Evolutionary conservation across 768 basidiomycete species (phyloP).

Genomic region (Galerina marginata): DNA sequence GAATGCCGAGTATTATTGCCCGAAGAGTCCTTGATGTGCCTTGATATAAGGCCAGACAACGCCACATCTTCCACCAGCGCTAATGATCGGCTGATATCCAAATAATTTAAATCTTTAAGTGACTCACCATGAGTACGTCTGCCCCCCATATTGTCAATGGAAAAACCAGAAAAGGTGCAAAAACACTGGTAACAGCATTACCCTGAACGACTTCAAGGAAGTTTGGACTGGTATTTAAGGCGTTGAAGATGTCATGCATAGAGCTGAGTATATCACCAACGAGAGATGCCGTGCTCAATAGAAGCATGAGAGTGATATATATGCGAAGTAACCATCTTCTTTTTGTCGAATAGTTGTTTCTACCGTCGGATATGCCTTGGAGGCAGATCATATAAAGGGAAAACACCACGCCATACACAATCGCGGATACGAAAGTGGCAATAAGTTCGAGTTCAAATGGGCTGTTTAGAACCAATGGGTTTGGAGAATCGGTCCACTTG

Average conservation of each 20-base stretch:
- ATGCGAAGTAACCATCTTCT: neutral
- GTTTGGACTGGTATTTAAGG: neutral
- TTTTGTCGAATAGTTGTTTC: neutral
- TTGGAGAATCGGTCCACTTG: too few species aligned
- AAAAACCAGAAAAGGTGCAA: neutral
- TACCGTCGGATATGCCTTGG: neutral
- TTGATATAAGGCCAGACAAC: neutral
- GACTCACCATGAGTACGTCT: too few species aligned
- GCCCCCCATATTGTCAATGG: neutral
- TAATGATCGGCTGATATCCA: too few species aligned
- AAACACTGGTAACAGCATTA: neutral
- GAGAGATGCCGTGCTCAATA: neutral
- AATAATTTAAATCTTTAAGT: too few species aligned
- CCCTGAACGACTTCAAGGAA: too few species aligned
- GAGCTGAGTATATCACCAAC: neutral
- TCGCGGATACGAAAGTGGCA: neutral
- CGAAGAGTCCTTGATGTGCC: neutral
- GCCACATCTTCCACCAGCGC: constrained; percentile 7
- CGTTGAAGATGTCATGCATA: neutral
- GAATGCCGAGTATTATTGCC: neutral
- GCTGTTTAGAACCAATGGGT: too few species aligned
- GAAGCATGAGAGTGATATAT: neutral
- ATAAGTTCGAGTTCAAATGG: neutral
- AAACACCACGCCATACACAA: neutral
- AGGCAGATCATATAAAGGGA: neutral